Evolutionary conservation across 1,139 yeast genomes (phyloP).

Genomic region (Citeromyces hawaiiensis): DNA sequence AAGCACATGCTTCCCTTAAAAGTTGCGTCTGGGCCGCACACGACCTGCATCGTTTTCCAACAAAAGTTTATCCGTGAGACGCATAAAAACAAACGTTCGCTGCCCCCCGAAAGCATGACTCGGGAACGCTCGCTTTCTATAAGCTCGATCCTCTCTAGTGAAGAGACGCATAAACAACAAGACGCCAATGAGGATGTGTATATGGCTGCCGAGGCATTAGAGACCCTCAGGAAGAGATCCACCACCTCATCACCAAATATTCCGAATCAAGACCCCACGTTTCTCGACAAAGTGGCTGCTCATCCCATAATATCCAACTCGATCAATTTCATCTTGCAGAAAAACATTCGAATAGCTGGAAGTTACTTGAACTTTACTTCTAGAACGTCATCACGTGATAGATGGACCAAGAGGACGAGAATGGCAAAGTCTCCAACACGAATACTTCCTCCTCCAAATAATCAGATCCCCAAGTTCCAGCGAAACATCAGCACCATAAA

Average conservation of each 20-base stretch:
- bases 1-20: background rate
- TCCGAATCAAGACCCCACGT: slow-evolving; percentile 1
- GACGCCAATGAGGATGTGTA: background rate
- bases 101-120: background rate
- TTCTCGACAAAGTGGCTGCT: slow-evolving; percentile 17
- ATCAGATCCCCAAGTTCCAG: slow-evolving; percentile 6
- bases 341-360: slow-evolving; percentile 15
- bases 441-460: slow-evolving; percentile 4
- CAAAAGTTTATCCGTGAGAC: background rate
- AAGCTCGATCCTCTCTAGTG: background rate
- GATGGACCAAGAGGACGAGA: background rate
- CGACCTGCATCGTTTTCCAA: slow-evolving; percentile 1
- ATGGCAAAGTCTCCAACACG: background rate
- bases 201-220: slow-evolving; percentile 1
- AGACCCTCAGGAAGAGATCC: background rate
- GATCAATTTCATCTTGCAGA: slow-evolving; percentile 18
- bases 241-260: background rate
- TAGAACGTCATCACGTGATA: background rate
- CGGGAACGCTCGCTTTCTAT: background rate
- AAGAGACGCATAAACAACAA: background rate
- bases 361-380: slow-evolving; percentile 6
- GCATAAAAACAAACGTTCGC: background rate
- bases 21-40: background rate
- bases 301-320: slow-evolving; percentile 19
- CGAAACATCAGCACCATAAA: slow-evolving; percentile 15